phyloP scores from a whole-genome alignment of 805 yeast genomes.

The Starmerella stigmatis region DNA sequence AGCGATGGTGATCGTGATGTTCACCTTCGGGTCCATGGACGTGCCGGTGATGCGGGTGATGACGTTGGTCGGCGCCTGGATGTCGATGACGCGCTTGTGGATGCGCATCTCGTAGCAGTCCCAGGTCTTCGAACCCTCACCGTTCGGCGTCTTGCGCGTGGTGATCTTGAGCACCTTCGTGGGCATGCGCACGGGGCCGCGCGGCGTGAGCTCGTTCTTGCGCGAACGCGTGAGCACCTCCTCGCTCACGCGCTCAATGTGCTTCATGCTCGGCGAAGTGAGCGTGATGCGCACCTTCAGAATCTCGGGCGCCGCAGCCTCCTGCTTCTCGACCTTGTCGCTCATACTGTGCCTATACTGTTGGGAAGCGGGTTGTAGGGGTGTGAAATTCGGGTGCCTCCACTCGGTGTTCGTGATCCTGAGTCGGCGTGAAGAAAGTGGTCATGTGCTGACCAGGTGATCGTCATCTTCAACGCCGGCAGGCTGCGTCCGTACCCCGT shows the following conservation, averaged over 20 bases:
- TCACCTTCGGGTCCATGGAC: slow-evolving; percentile 99
- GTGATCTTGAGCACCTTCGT: slow-evolving; percentile 95
- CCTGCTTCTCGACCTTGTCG: slow-evolving; percentile 60
- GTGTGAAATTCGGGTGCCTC: slow-evolving; percentile 5
- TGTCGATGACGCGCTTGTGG: slow-evolving; percentile 99
- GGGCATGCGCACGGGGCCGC: slow-evolving; percentile 99
- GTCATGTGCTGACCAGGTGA: no score
- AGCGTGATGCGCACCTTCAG: slow-evolving; percentile 98
- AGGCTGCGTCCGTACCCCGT: no score
- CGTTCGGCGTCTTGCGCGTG: slow-evolving; percentile 99
- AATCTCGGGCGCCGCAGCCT: slow-evolving; percentile 60
- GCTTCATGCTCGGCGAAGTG: slow-evolving; percentile 97
- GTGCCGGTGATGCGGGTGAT: slow-evolving; percentile 95
- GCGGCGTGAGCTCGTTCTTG: slow-evolving; percentile 65
- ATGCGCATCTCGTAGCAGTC: slow-evolving; percentile 99
- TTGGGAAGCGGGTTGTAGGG: slow-evolving; percentile 8
- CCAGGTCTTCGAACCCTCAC: slow-evolving; percentile 99
- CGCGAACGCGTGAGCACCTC: slow-evolving; percentile 83
- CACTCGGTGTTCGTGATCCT: slow-evolving; percentile 1
- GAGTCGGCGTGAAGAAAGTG: slow-evolving; percentile 3
- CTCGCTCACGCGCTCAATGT: slow-evolving; percentile 89
- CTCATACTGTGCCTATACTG: slow-evolving; percentile 26
- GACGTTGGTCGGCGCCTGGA: slow-evolving; percentile 87
- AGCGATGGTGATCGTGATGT: slow-evolving; percentile 46
- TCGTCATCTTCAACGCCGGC: no score